Base-by-base conservation (phyloP, 1,284 basidiomycete species). In the Ustilago bromivora region DNA sequence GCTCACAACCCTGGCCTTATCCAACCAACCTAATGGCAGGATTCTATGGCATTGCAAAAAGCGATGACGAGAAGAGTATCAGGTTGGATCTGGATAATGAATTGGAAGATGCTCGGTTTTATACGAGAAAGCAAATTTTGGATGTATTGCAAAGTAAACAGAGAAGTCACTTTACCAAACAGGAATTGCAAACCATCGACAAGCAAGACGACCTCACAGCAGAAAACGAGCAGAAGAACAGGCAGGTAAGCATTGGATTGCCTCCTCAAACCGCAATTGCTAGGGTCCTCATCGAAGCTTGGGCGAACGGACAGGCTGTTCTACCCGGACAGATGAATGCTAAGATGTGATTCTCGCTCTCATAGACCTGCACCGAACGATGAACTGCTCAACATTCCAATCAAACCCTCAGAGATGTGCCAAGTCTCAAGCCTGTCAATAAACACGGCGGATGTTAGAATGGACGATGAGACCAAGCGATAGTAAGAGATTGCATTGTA, bases 41-140 rank as follows among this genome's bases (percentile, higher is more conserved):
- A 3, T 73, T 74, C 35, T 88, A 89, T 11, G 81, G 72, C 7
- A 62, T 76, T 17, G 81, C 78, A 5, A 60, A 64, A 5, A 41
- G 52, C 19, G 71, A 67, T 28, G 57, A 78, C 28, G 61, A 65
- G 31, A 89, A 93, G 57, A 89, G 90, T 3, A 92, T 98, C 77
- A 90, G 94, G 12, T 89, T 90, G 12, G 96, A 98, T 87, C 89
- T 99, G 15, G 96, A 98, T 85, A 96, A 97, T 81, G 96, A 99
- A 88, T 90, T 99, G n/a, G 92, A 93, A 84, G 95, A 98, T 82
- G 95, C 94, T 0, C 90, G 90, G 64, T 99, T 93, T 92, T 98
- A 92, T 87, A 92, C 92, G 9, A 91, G 93, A 11, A 89, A 90
- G 35, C 91, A 95, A 79, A 89, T 95, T 31, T 87, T 91, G 5